phyloP scores from a whole-genome alignment of 805 yeast species.

The Peterozyma xylosa region DNA sequence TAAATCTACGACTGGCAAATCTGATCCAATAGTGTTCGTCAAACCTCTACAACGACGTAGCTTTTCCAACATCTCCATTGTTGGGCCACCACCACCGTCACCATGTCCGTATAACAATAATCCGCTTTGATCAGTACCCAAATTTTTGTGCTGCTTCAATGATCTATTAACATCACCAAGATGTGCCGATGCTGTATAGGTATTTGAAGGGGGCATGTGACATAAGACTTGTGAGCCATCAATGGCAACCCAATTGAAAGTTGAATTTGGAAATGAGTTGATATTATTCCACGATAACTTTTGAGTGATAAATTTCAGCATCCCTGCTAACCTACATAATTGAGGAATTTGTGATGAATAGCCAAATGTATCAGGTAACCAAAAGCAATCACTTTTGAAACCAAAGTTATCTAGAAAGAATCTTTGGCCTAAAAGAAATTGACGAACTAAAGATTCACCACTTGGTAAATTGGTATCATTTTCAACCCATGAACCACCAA shows the following conservation, averaged over 20 bases:
- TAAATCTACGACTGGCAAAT: constrained; percentile 72
- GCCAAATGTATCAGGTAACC: constrained; percentile 98
- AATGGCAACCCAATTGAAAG: constrained; percentile 92
- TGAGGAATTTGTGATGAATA: constrained; percentile 95
- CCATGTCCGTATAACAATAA: constrained; percentile 86
- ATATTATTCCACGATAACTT: constrained; percentile 96
- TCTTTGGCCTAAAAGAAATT: constrained; percentile 84
- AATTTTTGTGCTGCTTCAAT: constrained; percentile 72
- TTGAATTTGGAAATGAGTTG: constrained; percentile 79
- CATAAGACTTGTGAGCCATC: constrained; percentile 91
- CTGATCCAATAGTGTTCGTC: constrained; percentile 65
- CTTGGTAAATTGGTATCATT: constrained; percentile 93
- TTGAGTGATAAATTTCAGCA: constrained; percentile 82
- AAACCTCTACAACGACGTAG: constrained; percentile 87
- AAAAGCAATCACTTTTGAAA: constrained; percentile 62
- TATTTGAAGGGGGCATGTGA: constrained; percentile 97
- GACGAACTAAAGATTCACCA: constrained; percentile 87
- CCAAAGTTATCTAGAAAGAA: constrained; percentile 80
- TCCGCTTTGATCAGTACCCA: constrained; percentile 74
- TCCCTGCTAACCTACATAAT: constrained; percentile 79
- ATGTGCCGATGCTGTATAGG: constrained; percentile 89
- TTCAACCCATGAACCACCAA: constrained; percentile 98
- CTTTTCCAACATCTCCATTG: constrained; percentile 88
- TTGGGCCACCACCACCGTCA: constrained; percentile 99
- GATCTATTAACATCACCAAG: constrained; percentile 89